Conservation (phyloP, 768 basidiomycete genomes). For the Boletus vermiculosoides region DNA sequence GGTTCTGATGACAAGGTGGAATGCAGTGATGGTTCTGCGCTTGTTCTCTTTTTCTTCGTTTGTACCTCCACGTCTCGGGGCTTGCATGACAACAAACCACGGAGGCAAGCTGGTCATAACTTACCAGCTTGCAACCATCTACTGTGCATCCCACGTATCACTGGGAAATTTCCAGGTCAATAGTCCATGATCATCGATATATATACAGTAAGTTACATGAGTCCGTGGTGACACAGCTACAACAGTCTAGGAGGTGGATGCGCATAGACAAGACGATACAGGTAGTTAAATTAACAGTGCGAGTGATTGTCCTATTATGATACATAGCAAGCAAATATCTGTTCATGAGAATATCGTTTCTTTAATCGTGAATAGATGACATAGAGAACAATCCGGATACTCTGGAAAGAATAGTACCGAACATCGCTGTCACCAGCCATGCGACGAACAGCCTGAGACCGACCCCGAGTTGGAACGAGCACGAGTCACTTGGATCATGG, state of each 20-base stretch:
- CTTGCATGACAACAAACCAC: slow-evolving; percentile 12
- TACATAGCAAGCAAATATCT: neutral
- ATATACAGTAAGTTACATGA: slow-evolving; percentile 1
- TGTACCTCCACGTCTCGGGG: slow-evolving; percentile 17
- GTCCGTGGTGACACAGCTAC: slow-evolving; percentile 13
- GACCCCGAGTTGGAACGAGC: neutral
- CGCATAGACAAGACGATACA: slow-evolving; percentile 2
- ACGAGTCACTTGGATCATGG: neutral
- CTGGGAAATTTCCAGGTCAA: neutral
- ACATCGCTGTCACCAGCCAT: neutral
- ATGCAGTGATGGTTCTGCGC: slow-evolving; percentile 1
- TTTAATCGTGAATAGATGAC: neutral
- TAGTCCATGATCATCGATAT: neutral
- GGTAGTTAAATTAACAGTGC: neutral
- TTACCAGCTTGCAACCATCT: slow-evolving; percentile 3
- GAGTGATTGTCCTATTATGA: slow-evolving; percentile 5
- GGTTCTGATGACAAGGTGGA: slow-evolving; percentile 41
- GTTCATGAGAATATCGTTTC: neutral
- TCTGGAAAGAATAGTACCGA: neutral
- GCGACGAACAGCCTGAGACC: neutral
- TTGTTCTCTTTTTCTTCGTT: neutral
- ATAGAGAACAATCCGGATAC: neutral
- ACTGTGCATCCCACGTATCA: neutral
- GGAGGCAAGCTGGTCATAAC: slow-evolving; percentile 11
- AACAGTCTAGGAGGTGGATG: neutral